Base-by-base conservation (phyloP, 192 early-diverging fungal species). In the Rhizoclosmatium sp. region DNA sequence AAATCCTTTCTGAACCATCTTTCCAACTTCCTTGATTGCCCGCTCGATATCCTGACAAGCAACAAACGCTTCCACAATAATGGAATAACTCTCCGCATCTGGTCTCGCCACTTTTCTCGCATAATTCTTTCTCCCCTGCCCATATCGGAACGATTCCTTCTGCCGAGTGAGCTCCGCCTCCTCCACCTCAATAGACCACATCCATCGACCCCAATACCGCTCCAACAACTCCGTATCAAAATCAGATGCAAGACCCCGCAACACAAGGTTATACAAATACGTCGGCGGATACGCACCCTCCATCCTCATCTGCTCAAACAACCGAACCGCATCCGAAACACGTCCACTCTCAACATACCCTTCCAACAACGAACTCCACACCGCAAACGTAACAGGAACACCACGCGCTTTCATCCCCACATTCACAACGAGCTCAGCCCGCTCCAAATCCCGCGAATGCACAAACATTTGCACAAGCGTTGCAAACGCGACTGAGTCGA, bases 41-140 rank as follows among this genome's bases (percentile, higher is more conserved):
- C 60, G 39, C 3, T 64, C 48, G 12, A 78, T 56, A n/a, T 77
- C 49, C 23, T 65, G 69, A n/a, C 70, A 80, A 4, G 39, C 48
- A 21, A 82, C 64, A 45, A 72, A 80, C 44, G 70, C 76, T 46
- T 75, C 78, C n/a, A 85, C 40, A 54, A 81, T 76, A 48, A 70
- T 81, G n/a, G 39, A 51, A 70, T 78, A 82, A n/a, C 40, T 51
- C n/a, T 54, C 58, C 10, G 80, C 64, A 64, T 81, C 74, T 4
- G 76, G 81, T 54, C 49, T 64, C 47, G 60, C 16, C 21, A 51
- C 49, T 46, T 61, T 70, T 19, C 21, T 19, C 58, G 19, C 14
- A 7, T 31, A 56, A 62, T 62, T 10, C 31, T 44, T 47, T 10
- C 39, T 65, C 73, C n/a, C n/a, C 23, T 10, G 14, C 10, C 56